Conservation (phyloP, 163 green algal genomes). For the Chlorella variabilis region DNA sequence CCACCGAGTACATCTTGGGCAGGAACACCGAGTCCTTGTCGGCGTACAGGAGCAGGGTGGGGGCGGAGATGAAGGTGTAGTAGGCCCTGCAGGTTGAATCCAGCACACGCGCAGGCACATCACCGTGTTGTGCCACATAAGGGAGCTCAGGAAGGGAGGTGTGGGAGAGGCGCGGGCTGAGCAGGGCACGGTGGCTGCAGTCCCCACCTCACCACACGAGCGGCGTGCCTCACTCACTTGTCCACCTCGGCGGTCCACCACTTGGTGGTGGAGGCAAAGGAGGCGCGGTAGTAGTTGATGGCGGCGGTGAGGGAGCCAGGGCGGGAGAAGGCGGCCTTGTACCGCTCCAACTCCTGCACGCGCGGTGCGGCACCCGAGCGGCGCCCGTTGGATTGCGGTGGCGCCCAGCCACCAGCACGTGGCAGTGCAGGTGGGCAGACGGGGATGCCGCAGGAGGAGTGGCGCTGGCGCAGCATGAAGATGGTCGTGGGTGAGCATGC, state of each 20-base stretch:
- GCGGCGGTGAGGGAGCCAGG: conserved; percentile 52
- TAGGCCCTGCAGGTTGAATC: conserved; percentile 16
- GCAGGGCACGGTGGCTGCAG: too few relatives aligned
- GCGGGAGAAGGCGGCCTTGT: conserved; percentile 53
- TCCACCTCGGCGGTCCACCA: background rate
- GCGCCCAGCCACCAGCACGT: too few relatives aligned
- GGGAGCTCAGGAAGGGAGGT: background rate
- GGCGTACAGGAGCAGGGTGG: conserved; percentile 60
- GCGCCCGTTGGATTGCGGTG: background rate
- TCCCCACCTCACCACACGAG: too few relatives aligned
- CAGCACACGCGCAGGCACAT: background rate
- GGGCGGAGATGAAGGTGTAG: conserved; percentile 35
- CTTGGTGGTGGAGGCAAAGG: conserved; percentile 14
- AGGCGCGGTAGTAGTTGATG: conserved; percentile 72
- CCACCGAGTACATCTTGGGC: conserved; percentile 11
- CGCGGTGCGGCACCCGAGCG: background rate
- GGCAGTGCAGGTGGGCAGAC: too few relatives aligned
- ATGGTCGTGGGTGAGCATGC: too few relatives aligned
- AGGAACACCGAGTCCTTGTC: conserved; percentile 55
- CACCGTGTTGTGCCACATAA: too few relatives aligned
- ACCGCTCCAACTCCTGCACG: conserved; percentile 52
- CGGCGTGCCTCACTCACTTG: conserved; percentile 15
- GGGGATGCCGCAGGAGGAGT: too few relatives aligned
- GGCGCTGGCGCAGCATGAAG: too few relatives aligned
- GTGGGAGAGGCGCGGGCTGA: background rate